Base-by-base conservation (phyloP, 2,329 filamentous ascomycete species). In the Sodiomyces alkalinus region DNA sequence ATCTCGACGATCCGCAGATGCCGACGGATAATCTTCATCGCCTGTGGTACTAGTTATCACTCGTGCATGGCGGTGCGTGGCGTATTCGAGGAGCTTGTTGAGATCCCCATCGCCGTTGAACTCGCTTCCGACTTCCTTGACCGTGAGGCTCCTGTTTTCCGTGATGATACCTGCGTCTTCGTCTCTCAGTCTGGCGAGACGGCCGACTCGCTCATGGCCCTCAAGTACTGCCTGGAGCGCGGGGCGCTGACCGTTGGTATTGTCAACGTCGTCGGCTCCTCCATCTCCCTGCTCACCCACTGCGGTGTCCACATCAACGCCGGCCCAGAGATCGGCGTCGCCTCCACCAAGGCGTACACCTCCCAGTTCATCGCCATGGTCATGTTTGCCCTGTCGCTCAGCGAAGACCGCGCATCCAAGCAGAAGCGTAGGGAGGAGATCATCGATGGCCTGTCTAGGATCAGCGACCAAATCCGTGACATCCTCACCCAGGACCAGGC, bases 251-350 rank as follows among this genome's bases (percentile, higher is more conserved):
- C 90, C 23, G 90, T 98, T 40, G 90, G 90, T 64, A 86, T 96
- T 42, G 90, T 98, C 58, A 98, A 98, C 62, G 85, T 92, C 36
- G 90, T 98, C 46, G 90, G 90, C 46, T 96, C 90, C 32, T 94
- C 86, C 50, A 98, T 98, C 58, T 98, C 90, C 26, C 78, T 98
- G 45, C 79, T 98, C 47, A 98, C 90, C 39, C 90, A 98, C 72
- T 98, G 90, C 48, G 90, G 90, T 85, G 90, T 98, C 31, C 90
- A 98, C 67, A 86, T 98, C 66, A 98, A 98, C 59, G 90, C 90
- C 42, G 90, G 90, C 32, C 90, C 90, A 30, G 90, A 98, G 58
- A 96, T 98, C 39, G 90, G 90, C 74, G 90, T 98, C 40, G 90
- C 90, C 35, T 96, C 87, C 26, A 98, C 90, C 56, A 98, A 98